Base-by-base conservation (phyloP, 2,329 filamentous ascomycete genomes). In the Delphinella strobiligena region DNA sequence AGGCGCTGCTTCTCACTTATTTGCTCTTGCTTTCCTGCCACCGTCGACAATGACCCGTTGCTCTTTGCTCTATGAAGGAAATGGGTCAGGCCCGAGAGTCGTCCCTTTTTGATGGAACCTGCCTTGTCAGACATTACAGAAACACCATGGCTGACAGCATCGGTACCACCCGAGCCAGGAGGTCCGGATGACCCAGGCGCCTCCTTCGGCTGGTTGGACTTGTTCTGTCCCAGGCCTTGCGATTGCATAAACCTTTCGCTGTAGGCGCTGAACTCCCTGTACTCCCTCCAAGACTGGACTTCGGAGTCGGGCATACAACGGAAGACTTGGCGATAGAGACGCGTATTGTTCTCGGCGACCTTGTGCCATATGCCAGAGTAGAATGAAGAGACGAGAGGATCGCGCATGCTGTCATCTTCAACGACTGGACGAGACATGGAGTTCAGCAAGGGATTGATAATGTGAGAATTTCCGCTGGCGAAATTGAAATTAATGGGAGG, bases 241-340 rank as follows among this genome's bases (percentile, higher is more conserved):
- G 72, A 61, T 50, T 82, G 78, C 41, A 75, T 73, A 66, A 98
- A 95, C 34, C 78, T 75, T 49, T 82, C 77, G 14, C 73, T 71
- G 56, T 95, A 96, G 4, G 78, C 72, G 39, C 75, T 71, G 54
- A 82, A 93, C 49, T 93, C 82, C 47, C 84, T 81, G 61, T 98
- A 98, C 47, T 93, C 83, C 49, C 82, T 79, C 91, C 91, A 98
- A 32, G 82, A 89, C 47, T 78, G 80, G 18, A 94, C 91, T 54
- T 95, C 86, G 37, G 80, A 95, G 58, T 98, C 91, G 1, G 91
- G 91, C 83, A 93, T 93, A 61, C 88, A 95, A 34, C 88, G 79
- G 67, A 98, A 98, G 7, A 98, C 89, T 45, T 82, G 78, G 22
- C 91, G 82, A 64, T 84, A 98, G 35, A 98, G 74, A 56, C 87